Evolutionary conservation across 768 basidiomycete species (phyloP).

Genomic region (Xanthoconium purpureum): DNA sequence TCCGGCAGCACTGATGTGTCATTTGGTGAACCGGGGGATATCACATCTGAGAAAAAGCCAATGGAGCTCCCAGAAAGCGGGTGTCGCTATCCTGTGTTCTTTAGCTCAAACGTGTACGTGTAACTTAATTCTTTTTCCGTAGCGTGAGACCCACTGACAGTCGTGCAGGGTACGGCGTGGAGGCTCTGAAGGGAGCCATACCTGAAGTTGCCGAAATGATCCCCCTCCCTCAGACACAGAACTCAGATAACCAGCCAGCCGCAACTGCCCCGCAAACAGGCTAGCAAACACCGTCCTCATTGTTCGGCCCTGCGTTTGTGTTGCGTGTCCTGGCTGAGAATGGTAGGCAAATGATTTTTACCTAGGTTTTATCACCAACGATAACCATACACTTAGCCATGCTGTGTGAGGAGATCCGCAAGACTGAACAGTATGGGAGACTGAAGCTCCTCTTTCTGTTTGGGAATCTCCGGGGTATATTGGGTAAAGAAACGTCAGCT

Average conservation of each 20-base stretch:
- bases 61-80: slow-evolving; percentile 14
- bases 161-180: slow-evolving; percentile 3
- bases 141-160: not conserved
- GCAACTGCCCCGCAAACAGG: not conserved
- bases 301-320: slow-evolving; percentile 1
- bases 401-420: slow-evolving; percentile 19
- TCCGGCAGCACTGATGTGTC: not conserved
- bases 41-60: not conserved
- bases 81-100: slow-evolving; percentile 8
- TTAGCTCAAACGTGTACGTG: slow-evolving; percentile 3
- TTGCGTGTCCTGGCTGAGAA: slow-evolving; percentile 2
- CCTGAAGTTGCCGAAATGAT: slow-evolving; percentile 2
- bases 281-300: not conserved
- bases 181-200: not conserved
- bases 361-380: not conserved
- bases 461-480: no score
- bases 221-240: not conserved
- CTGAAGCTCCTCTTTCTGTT: no score
- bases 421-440: slow-evolving; percentile 8
- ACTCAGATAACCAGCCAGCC: not conserved
- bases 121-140: no score
- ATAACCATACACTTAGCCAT: slow-evolving; percentile 6
- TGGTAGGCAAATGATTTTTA: not conserved
- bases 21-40: slow-evolving; percentile 1
- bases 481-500: no score